These are phyloP conservation scores for Camelina neglecta DNA, from an alignment of 345 rosid species.

Conservation along the genomic window DNA sequence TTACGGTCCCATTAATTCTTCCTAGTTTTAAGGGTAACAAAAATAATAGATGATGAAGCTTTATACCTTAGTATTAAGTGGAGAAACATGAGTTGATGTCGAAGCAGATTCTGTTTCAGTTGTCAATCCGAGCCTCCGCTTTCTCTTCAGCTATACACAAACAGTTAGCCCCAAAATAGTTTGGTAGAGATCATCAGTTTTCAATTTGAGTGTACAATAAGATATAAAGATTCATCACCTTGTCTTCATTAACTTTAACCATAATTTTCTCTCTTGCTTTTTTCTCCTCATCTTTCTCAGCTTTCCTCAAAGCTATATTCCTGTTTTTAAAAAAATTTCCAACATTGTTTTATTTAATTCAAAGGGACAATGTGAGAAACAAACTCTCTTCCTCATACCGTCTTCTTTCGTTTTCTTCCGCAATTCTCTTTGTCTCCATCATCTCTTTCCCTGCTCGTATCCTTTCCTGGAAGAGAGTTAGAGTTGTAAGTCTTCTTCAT, in stretches of 20 bases:
- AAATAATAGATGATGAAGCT: not conserved
- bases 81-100: constrained; percentile 27
- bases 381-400: constrained; percentile 48
- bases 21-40: not conserved
- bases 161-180: not conserved
- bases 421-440: constrained; percentile 56
- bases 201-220: not conserved
- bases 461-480: constrained; percentile 57
- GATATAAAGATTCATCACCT: constrained; percentile 53
- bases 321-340: constrained; percentile 40
- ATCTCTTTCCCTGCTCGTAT: constrained; percentile 74
- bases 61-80: constrained; percentile 45
- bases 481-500: not conserved
- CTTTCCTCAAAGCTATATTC: constrained; percentile 55
- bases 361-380: constrained; percentile 22
- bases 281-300: constrained; percentile 67
- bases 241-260: constrained; percentile 69
- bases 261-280: constrained; percentile 69
- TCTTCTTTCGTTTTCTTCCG: constrained; percentile 77
- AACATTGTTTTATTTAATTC: not conserved
- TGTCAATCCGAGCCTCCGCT: constrained; percentile 54
- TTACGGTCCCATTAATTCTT: not conserved
- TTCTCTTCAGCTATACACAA: constrained; percentile 62
- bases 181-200: not conserved
- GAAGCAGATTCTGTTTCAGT: constrained; percentile 35